phyloP scores from a whole-genome alignment of 1,139 yeast species.

The Magnusiomyces clavatus region DNA sequence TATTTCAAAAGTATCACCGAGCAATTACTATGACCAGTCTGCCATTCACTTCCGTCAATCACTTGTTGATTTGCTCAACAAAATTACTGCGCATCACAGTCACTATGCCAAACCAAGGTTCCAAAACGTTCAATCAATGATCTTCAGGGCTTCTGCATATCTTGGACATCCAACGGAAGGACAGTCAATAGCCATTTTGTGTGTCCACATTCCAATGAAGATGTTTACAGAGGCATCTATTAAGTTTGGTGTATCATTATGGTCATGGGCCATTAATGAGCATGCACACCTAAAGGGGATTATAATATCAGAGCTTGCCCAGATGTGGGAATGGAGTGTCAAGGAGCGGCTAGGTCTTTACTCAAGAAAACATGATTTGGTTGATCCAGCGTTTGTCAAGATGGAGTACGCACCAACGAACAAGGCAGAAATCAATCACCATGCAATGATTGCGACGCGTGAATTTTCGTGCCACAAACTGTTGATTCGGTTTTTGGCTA shows the following conservation, averaged over 20 bases:
- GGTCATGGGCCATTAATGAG: constrained; percentile 77
- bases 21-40: constrained; percentile 10
- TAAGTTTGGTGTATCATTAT: constrained; percentile 61
- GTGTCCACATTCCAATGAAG: constrained; percentile 64
- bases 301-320: constrained; percentile 61
- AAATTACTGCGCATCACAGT: background rate
- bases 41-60: constrained; percentile 10
- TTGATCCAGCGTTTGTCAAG: constrained; percentile 52
- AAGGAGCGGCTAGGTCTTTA: constrained; percentile 57
- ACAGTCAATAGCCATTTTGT: constrained; percentile 20
- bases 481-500: constrained; percentile 59
- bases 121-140: constrained; percentile 24
- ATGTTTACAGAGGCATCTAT: constrained; percentile 55
- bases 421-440: constrained; percentile 48
- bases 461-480: constrained; percentile 67
- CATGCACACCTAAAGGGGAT: constrained; percentile 49
- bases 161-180: constrained; percentile 19
- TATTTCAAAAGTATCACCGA: constrained; percentile 9
- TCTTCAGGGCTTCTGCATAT: constrained; percentile 26
- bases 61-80: background rate
- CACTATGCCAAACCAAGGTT: constrained; percentile 10
- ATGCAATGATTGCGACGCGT: constrained; percentile 42
- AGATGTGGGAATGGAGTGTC: constrained; percentile 62
- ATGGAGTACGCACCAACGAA: constrained; percentile 93
- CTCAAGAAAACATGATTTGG: constrained; percentile 50